Evolutionary conservation across 179 eudicot species (phyloP).

Genomic region (Beta macrorhiza): DNA sequence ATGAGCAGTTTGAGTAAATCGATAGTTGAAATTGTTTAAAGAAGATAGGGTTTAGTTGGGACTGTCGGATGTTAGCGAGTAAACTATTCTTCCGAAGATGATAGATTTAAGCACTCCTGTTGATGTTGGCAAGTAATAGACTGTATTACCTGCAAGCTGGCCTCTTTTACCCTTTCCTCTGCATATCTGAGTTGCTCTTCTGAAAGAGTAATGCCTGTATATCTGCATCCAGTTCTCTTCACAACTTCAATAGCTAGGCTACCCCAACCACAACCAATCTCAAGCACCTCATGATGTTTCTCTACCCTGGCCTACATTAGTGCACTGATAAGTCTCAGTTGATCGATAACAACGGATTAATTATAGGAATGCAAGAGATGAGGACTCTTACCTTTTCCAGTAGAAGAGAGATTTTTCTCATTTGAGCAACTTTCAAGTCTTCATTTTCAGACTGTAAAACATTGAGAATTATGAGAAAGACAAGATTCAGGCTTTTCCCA

Average conservation of each 20-base stretch:
- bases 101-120: too few relatives aligned
- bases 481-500: not conserved
- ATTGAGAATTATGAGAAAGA: not conserved
- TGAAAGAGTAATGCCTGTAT: conserved; percentile 93
- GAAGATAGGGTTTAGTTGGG: too few relatives aligned
- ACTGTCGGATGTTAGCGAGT: too few relatives aligned
- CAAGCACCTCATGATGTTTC: conserved; percentile 72
- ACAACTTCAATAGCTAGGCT: conserved; percentile 90
- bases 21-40: too few relatives aligned
- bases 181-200: conserved; percentile 80
- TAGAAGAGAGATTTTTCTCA: conserved; percentile 67
- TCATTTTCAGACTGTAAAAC: conserved; percentile 56
- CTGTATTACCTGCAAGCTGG: conserved; percentile 25
- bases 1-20: not conserved
- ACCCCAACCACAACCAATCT: conserved; percentile 98
- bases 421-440: conserved; percentile 75
- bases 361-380: not conserved
- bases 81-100: too few relatives aligned
- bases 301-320: conserved; percentile 56
- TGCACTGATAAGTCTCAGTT: not conserved
- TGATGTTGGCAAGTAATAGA: not conserved
- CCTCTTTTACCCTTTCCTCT: conserved; percentile 73
- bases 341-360: not conserved
- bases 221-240: conserved; percentile 79
- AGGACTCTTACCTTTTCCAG: conserved; percentile 60